Evolutionary conservation across 176 grass and related monocot species (phyloP).

Genomic region (Otatea glauca): DNA sequence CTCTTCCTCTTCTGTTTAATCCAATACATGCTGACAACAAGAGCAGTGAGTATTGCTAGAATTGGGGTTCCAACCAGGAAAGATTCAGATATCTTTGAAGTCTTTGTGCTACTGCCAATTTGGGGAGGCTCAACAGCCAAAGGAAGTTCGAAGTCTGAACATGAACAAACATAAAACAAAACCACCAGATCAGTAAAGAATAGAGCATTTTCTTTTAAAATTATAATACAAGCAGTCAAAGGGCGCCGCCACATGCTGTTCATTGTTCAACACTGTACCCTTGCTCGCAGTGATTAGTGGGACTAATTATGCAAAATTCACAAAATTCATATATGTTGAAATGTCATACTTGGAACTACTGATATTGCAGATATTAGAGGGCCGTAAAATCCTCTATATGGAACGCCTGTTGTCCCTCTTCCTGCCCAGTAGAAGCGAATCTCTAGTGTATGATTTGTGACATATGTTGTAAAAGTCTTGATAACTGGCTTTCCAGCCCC

Average conservation of each 20-base stretch:
- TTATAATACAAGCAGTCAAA: neutral
- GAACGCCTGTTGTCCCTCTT: conserved; percentile 84
- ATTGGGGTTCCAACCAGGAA: conserved; percentile 55
- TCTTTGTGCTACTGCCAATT: conserved; percentile 20
- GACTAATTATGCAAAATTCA: conserved; percentile 13
- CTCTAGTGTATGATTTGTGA: conserved; percentile 70
- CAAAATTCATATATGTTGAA: conserved; percentile 24
- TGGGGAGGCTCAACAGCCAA: conserved; percentile 45
- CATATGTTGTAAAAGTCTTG: conserved; percentile 60
- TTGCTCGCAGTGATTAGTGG: conserved; percentile 17
- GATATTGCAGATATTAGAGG: conserved; percentile 98
- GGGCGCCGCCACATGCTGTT: neutral
- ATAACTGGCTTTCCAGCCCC: conserved; percentile 60
- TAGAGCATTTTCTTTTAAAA: conserved; percentile 5
- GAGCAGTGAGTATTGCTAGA: conserved; percentile 54
- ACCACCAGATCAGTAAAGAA: conserved; percentile 31
- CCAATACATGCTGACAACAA: conserved; percentile 55
- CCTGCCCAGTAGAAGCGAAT: conserved; percentile 90
- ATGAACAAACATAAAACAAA: conserved; percentile 39
- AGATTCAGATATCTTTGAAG: conserved; percentile 35
- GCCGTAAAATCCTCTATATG: conserved; percentile 82
- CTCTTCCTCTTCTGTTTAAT: conserved; percentile 49
- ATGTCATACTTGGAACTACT: conserved; percentile 76
- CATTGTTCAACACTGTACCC: conserved; percentile 3
- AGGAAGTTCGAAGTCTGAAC: conserved; percentile 58